Base-by-base conservation (phyloP, 345 rosid species). In the Pistacia atlantica region DNA sequence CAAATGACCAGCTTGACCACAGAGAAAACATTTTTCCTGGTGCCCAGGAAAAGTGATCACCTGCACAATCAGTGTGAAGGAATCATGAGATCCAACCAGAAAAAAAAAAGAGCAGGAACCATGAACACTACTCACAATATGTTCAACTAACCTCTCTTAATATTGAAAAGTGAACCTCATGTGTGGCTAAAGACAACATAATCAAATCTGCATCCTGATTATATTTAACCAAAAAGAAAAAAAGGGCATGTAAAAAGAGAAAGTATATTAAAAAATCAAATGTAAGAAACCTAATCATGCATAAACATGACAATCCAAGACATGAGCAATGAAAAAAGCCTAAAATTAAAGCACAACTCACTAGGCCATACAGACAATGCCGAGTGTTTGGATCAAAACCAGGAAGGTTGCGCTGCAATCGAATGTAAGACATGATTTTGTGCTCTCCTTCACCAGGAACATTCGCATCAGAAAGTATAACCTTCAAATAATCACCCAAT, bases 381-480 rank as follows among this genome's bases (percentile, higher is more conserved):
- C 87, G 89, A 46, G 99, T 92, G 80, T 94, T 97, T n/a, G 98
- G 97, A 84, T 92, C 81, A 74, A 91, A 97, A 77, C 99, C 97
- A 71, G 91, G 84, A 85, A 83, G 85, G 83, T 89, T 89, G 38
- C 97, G 93, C 78, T 97, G 98, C 69, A 80, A 89, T 70, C 98
- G 92, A 71, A 97, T 92, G 83, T 90, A 97, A 46, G 97, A 85
- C 99, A 97, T 94, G 79, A 97, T 87, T 86, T 97, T 94, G 88
- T 97, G 98, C 81, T 97, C 99, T 86, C 98, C 99, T 83, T 97
- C 99, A 5, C 99, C 99, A 79, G 93, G 90, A 72, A 89, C 98
- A 81, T 96, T 96, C 9, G 99, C 78, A 84, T 96, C 99, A 80
- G 99, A 96, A 83, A 96, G 95, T 83, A 96, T 88, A 84, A 96